These are phyloP conservation scores for Trichoderma aggressivum DNA, from an alignment of 2,329 filamentous ascomycete species.

Conservation along the genomic window DNA sequence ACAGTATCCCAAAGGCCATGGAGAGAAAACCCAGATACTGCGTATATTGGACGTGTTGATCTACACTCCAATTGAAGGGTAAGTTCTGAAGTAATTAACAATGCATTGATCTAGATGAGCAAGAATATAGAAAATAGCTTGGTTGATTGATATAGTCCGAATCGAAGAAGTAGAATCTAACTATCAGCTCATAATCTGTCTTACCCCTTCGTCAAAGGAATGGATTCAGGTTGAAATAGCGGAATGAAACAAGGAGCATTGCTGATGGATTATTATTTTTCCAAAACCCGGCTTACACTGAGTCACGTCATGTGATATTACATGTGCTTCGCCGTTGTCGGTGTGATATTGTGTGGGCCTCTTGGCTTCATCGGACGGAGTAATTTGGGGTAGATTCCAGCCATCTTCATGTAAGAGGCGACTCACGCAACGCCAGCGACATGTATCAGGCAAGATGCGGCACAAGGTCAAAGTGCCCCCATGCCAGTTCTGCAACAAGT, in stretches of 20 bases:
- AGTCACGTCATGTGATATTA: neutral
- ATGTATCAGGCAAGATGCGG: constrained; percentile 2
- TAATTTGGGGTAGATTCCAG: constrained; percentile 5
- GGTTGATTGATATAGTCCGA: neutral
- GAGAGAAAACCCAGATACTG: neutral
- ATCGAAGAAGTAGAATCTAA: neutral
- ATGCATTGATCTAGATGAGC: neutral
- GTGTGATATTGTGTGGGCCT: neutral
- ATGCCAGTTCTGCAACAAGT: constrained; percentile 7
- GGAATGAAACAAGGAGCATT: neutral
- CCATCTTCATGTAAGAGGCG: neutral
- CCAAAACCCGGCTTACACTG: neutral
- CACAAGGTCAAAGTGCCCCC: constrained; percentile 13
- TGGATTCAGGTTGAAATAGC: neutral
- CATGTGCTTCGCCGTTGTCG: neutral
- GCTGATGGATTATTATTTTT: neutral
- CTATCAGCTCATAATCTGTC: neutral
- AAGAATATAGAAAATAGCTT: neutral
- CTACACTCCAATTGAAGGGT: neutral
- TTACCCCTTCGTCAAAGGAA: neutral
- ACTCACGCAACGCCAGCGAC: neutral
- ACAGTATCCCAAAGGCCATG: neutral
- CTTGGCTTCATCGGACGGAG: neutral
- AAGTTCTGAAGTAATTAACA: neutral
- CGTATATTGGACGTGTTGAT: neutral